Conservation (phyloP, 441 rosid genomes). For the Eruca vesicaria region DNA sequence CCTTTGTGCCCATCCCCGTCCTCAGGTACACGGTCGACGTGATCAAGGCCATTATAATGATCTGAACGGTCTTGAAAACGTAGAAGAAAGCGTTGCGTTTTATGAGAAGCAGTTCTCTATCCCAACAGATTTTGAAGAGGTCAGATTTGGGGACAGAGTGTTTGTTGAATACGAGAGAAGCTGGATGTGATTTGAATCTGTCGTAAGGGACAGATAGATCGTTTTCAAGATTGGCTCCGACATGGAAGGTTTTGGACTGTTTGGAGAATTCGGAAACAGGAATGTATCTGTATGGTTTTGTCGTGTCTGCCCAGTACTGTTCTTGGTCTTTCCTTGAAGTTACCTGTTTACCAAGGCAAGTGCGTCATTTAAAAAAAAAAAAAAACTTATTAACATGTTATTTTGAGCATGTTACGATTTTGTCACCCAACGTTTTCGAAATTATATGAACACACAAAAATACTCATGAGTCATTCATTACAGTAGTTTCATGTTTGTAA, state of each 20-base stretch:
- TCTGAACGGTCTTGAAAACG: conserved; percentile 65
- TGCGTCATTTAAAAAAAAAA: background rate
- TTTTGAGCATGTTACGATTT: no score
- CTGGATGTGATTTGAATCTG: conserved; percentile 56
- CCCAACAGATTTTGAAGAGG: conserved; percentile 74
- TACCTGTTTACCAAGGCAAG: conserved; percentile 53
- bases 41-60: conserved; percentile 57
- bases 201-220: conserved; percentile 62
- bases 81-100: conserved; percentile 67
- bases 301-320: conserved; percentile 74
- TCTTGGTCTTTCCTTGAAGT: conserved; percentile 91
- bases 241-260: conserved; percentile 63
- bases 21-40: conserved; percentile 65
- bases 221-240: conserved; percentile 51
- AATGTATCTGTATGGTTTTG: conserved; percentile 57
- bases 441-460: no score
- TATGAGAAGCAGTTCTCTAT: conserved; percentile 74
- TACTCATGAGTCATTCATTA: no score
- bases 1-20: conserved; percentile 47
- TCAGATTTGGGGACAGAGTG: conserved; percentile 59
- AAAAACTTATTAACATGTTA: no score
- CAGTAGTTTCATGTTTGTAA: no score
- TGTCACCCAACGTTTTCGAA: no score
- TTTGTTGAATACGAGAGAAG: conserved; percentile 67
- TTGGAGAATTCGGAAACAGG: conserved; percentile 68